Percentiles rank a stretch among this genome's conserved stretches.
These are phyloP conservation scores for Salvia sclarea DNA, from an alignment of 305 asterid species.

Conservation along the genomic window DNA sequence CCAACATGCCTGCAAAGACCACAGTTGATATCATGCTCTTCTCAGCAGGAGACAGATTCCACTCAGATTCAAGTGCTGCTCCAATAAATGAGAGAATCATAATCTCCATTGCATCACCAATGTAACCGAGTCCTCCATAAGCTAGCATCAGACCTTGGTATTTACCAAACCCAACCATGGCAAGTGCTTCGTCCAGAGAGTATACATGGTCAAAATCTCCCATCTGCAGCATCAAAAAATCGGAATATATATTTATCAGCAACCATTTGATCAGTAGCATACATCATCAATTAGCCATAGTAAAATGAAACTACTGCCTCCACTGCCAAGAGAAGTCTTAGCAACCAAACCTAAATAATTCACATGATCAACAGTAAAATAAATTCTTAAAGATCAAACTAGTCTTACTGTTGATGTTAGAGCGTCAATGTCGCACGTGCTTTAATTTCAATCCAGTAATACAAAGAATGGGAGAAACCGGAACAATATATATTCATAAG, in stretches of 20 bases:
- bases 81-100: slow-evolving; percentile 87
- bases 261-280: not conserved
- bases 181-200: slow-evolving; percentile 80
- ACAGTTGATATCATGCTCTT: slow-evolving; percentile 75
- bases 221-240: slow-evolving; percentile 37
- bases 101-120: slow-evolving; percentile 81
- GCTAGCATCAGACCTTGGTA: slow-evolving; percentile 65
- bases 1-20: slow-evolving; percentile 84
- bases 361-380: not conserved
- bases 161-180: slow-evolving; percentile 68
- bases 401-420: slow-evolving; percentile 18
- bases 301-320: not conserved
- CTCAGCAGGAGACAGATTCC: slow-evolving; percentile 72
- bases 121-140: slow-evolving; percentile 76
- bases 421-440: slow-evolving; percentile 5
- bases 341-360: not conserved
- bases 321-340: not conserved
- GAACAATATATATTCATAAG: not conserved
- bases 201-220: slow-evolving; percentile 39
- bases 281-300: not conserved
- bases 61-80: slow-evolving; percentile 66
- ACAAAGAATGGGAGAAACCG: not conserved
- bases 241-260: not conserved
- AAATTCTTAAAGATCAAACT: slow-evolving; percentile 1
- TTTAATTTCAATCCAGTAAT: slow-evolving; percentile 23